phyloP scores from a whole-genome alignment of 768 basidiomycete genomes.

The Clavaria fumosa region DNA sequence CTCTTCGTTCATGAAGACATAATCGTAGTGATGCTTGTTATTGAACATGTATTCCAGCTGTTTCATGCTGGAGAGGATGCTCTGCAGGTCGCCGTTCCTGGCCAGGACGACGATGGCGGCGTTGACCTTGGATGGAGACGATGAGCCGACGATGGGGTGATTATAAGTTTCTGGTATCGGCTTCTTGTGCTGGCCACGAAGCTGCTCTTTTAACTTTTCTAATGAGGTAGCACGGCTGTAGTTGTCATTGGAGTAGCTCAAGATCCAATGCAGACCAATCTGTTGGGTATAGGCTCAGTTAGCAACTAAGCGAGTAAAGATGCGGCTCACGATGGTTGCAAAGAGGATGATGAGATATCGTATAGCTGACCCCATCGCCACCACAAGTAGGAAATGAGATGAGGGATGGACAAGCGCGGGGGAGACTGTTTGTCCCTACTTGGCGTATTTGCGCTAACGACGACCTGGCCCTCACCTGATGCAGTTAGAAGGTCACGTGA shows the following conservation, averaged over 20 bases:
- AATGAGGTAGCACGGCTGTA: slow-evolving; percentile 49
- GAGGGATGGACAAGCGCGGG: too few relatives aligned
- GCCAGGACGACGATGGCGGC: slow-evolving; percentile 74
- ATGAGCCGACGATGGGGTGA: slow-evolving; percentile 18
- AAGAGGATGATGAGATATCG: slow-evolving; percentile 39
- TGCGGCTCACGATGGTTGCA: slow-evolving; percentile 27
- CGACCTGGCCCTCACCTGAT: too few relatives aligned
- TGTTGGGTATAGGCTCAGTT: slow-evolving; percentile 14
- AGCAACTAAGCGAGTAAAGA: not conserved
- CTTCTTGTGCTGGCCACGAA: slow-evolving; percentile 28
- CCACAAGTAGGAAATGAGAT: too few relatives aligned
- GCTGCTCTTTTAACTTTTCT: slow-evolving; percentile 24
- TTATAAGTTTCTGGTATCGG: slow-evolving; percentile 42
- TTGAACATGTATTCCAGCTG: slow-evolving; percentile 88
- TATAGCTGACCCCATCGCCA: slow-evolving; percentile 38
- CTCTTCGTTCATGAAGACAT: slow-evolving; percentile 77
- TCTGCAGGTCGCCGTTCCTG: slow-evolving; percentile 43
- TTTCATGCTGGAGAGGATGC: slow-evolving; percentile 49
- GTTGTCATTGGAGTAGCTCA: slow-evolving; percentile 48
- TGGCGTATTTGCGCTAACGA: too few relatives aligned
- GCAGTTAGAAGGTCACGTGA: too few relatives aligned
- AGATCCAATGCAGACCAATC: slow-evolving; percentile 47
- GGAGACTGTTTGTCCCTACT: too few relatives aligned
- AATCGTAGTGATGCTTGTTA: slow-evolving; percentile 69
- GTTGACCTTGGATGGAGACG: slow-evolving; percentile 51